phyloP scores from a whole-genome alignment of 2,329 filamentous ascomycete species.

The Venturia asperata region DNA sequence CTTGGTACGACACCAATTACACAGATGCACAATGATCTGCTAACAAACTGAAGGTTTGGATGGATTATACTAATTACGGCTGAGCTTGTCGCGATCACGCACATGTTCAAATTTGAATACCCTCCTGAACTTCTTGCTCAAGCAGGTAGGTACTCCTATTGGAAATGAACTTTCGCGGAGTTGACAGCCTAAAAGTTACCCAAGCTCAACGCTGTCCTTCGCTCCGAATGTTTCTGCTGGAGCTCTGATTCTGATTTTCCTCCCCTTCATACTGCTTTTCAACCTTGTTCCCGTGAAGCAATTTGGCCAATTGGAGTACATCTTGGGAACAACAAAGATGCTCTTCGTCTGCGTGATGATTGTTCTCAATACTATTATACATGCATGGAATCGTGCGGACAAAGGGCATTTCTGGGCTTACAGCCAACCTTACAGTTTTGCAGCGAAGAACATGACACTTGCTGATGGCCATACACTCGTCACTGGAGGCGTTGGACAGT shows the following conservation, averaged over 20 bases:
- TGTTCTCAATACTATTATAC: slow-evolving; percentile 38
- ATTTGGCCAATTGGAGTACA: slow-evolving; percentile 32
- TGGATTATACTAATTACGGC: slow-evolving; percentile 18
- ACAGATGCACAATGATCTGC: not conserved
- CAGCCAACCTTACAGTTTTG: slow-evolving; percentile 20
- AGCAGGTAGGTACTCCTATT: not conserved
- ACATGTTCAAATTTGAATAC: slow-evolving; percentile 21
- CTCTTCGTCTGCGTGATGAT: slow-evolving; percentile 37
- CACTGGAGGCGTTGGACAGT: slow-evolving; percentile 16
- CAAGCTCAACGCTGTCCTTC: slow-evolving; percentile 3
- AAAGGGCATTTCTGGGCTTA: slow-evolving; percentile 21
- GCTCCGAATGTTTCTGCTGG: slow-evolving; percentile 28
- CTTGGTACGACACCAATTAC: slow-evolving; percentile 34
- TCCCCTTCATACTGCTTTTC: slow-evolving; percentile 29
- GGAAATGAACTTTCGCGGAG: not conserved
- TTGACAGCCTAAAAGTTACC: not conserved
- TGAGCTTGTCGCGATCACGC: slow-evolving; percentile 22
- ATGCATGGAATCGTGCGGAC: slow-evolving; percentile 24
- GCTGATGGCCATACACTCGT: slow-evolving; percentile 9
- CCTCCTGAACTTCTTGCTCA: slow-evolving; percentile 20
- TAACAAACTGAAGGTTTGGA: slow-evolving; percentile 1
- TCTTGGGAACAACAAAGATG: slow-evolving; percentile 33
- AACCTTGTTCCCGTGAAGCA: slow-evolving; percentile 33
- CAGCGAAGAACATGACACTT: slow-evolving; percentile 19
- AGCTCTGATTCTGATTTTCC: slow-evolving; percentile 33